Evolutionary conservation across 2,329 filamentous ascomycete genomes (phyloP).

Genomic region (Hypoxylon sp.): DNA sequence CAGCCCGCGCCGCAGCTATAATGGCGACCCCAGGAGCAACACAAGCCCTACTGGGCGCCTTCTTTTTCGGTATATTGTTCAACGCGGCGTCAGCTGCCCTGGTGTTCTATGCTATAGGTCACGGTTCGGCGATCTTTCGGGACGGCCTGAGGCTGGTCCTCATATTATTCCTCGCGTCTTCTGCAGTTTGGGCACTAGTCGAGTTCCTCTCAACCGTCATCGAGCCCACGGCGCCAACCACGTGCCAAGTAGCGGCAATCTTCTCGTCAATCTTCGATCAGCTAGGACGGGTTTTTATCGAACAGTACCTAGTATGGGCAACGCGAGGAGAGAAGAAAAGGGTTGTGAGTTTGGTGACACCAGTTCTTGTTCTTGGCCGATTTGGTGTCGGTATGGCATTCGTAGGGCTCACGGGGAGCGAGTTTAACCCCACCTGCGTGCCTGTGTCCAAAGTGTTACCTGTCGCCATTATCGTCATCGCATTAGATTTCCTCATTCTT

Average conservation of each 20-base stretch:
- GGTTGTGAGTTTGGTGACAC: slow-evolving; percentile 59
- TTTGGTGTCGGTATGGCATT: slow-evolving; percentile 69
- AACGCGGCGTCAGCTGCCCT: slow-evolving; percentile 66
- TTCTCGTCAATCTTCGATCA: slow-evolving; percentile 71
- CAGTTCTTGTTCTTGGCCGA: slow-evolving; percentile 63
- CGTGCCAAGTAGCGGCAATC: slow-evolving; percentile 67
- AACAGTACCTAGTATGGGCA: slow-evolving; percentile 69
- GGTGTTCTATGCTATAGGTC: slow-evolving; percentile 62
- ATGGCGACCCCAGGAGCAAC: slow-evolving; percentile 64
- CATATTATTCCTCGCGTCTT: slow-evolving; percentile 66
- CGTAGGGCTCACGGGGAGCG: slow-evolving; percentile 67
- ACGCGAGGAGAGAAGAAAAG: slow-evolving; percentile 60
- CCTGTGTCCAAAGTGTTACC: slow-evolving; percentile 62
- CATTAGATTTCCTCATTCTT: slow-evolving; percentile 63
- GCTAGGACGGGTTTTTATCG: slow-evolving; percentile 66
- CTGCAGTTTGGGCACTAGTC: slow-evolving; percentile 68
- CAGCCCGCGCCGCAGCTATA: slow-evolving; percentile 50
- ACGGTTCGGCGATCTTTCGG: slow-evolving; percentile 65
- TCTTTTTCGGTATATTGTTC: slow-evolving; percentile 69
- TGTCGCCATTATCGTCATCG: slow-evolving; percentile 62
- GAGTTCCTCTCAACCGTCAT: slow-evolving; percentile 67
- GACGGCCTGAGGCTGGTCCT: slow-evolving; percentile 76
- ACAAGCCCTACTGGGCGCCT: slow-evolving; percentile 67
- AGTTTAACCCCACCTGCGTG: slow-evolving; percentile 68
- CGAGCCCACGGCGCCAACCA: slow-evolving; percentile 58